Base-by-base conservation (phyloP, 1,284 basidiomycete species). In the Boletus mariae region DNA sequence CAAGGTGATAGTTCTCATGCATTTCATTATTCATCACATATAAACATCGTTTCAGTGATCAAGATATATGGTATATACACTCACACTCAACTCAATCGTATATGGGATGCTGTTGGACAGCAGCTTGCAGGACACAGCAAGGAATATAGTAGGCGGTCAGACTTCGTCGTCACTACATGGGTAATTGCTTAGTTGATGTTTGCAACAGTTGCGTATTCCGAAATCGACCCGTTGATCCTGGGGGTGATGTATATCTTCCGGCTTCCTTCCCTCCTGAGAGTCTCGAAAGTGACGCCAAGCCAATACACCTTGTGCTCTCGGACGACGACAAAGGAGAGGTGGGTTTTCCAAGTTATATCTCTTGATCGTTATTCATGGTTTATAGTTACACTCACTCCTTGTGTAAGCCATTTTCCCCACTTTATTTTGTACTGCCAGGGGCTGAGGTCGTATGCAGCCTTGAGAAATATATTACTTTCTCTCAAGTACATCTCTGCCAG, bases 401-500 rank as follows among this genome's bases (percentile, higher is more conserved):
- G 79, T 82, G 83, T 85, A 70, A 41, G 80, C n/a, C 11, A 64
- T 35, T 49, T 20, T 15, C 5, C 7, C 15, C 6, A n/a, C 11
- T 41, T 37, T 20, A 28, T 29, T 45, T 8, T 28, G 7, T 7
- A 41, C 29, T n/a, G n/a, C 3, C 3, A 25, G 5, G 10, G 45
- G 31, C 51, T 53, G 52, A 61, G 38, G 41, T 20, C 31, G 42
- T 49, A 4, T 34, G 15, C 51, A 86, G 84, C 8, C 64, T 88
- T 23, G 82, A 84, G 52, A 87, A 88, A 70, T 88, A 83, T 54
- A 72, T 83, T 1, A 73, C 74, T 0, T 79, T 87, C 45, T 87
- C 86, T 1, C 79, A 82, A 63, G 83, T 54, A 31, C 6, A 52
- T 40, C 34, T 31, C 49, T 10, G 9, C 12, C 10, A 15, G 9